These are phyloP conservation scores for Ceratocystis huliohia DNA, from an alignment of 2,329 filamentous ascomycete genomes.

Conservation along the genomic window DNA sequence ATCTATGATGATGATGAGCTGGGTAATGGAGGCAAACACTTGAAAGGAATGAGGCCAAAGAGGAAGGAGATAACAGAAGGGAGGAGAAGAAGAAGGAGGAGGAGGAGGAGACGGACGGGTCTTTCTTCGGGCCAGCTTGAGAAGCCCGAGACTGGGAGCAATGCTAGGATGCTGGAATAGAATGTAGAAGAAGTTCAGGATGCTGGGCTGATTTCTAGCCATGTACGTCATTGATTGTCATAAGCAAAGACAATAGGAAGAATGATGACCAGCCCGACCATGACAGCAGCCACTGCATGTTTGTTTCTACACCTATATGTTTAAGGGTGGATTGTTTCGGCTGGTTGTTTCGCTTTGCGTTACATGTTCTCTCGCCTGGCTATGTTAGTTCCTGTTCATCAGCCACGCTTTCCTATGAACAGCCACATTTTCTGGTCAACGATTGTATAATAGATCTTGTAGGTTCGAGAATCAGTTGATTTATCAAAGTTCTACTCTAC, in stretches of 20 bases:
- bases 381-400: not conserved
- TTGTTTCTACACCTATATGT: not conserved
- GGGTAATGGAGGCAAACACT: not conserved
- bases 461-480: too few relatives aligned
- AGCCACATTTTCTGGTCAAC: not conserved
- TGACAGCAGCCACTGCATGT: slow-evolving; percentile 6
- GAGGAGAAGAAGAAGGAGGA: not conserved
- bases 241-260: not conserved
- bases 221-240: not conserved
- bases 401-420: not conserved
- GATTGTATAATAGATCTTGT: not conserved
- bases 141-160: not conserved
- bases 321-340: not conserved
- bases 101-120: not conserved
- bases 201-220: not conserved
- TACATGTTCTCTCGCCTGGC: not conserved
- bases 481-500: too few relatives aligned
- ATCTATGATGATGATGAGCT: not conserved
- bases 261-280: not conserved
- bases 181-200: not conserved
- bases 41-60: not conserved
- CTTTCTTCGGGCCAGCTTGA: not conserved
- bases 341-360: not conserved
- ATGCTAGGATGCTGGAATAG: not conserved
- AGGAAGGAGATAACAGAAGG: not conserved